Evolutionary conservation across 345 rosid species (phyloP).

Genomic region (Eucalyptus camaldulensis): DNA sequence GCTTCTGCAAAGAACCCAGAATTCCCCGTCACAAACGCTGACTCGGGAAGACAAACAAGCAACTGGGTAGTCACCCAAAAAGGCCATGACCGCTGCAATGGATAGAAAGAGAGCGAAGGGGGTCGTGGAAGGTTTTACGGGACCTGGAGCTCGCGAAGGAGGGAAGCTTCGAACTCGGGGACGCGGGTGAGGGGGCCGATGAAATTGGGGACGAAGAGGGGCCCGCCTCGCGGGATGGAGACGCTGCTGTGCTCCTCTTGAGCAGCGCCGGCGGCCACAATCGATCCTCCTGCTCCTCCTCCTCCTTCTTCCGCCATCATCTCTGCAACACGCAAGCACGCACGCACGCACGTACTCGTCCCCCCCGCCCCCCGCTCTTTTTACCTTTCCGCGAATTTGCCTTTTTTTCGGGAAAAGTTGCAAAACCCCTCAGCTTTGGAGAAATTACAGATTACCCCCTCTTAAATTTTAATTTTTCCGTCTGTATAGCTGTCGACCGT

Average conservation of each 20-base stretch:
- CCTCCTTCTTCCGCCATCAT: background rate
- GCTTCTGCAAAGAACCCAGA: slow-evolving; percentile 7
- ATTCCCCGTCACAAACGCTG: background rate
- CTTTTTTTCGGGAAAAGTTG: background rate
- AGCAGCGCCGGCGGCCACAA: background rate
- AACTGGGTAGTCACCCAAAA: background rate
- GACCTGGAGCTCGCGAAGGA: slow-evolving; percentile 29
- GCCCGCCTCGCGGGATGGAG: slow-evolving; percentile 36
- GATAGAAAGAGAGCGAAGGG: background rate
- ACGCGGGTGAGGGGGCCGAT: slow-evolving; percentile 31
- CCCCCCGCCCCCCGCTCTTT: background rate
- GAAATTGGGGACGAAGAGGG: slow-evolving; percentile 29
- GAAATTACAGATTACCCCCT: background rate
- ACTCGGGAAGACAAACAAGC: background rate
- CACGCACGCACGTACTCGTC: background rate
- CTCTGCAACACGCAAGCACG: background rate
- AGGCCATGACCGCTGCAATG: background rate
- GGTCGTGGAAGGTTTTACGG: background rate
- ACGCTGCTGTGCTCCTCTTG: background rate
- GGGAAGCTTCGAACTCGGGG: slow-evolving; percentile 20
- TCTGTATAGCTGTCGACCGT: background rate
- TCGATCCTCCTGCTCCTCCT: background rate
- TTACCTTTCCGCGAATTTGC: background rate
- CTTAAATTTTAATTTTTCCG: background rate
- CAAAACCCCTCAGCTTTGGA: background rate